A percentile compares a stretch with the other conserved stretches of the same genome.
Conservation (phyloP, 805 yeast species). For the Millerozyma miso region DNA sequence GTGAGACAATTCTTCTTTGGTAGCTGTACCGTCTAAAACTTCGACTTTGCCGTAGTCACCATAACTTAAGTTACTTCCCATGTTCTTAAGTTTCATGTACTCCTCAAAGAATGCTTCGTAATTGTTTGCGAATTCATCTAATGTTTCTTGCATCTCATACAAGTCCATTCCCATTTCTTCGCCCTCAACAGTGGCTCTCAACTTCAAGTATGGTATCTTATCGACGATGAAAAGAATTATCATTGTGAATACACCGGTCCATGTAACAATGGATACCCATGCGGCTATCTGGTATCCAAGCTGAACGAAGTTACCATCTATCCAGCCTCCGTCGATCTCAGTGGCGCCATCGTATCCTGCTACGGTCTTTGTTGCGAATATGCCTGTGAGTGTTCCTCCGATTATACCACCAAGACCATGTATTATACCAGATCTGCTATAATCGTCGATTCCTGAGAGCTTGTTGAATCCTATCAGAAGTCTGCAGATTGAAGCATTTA, state of each 20-base stretch:
- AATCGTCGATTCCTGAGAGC: constrained; percentile 43
- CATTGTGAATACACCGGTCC: constrained; percentile 44
- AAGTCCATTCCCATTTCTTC: constrained; percentile 51
- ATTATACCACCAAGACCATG: constrained; percentile 48
- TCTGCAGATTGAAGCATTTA: constrained; percentile 37
- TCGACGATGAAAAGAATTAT: constrained; percentile 45
- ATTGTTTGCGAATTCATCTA: constrained; percentile 35
- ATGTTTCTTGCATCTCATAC: constrained; percentile 47
- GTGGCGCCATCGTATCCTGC: constrained; percentile 43
- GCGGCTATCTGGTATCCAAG: constrained; percentile 45
- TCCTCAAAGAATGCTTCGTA: constrained; percentile 21
- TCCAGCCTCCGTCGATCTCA: constrained; percentile 44
- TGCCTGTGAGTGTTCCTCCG: constrained; percentile 40
- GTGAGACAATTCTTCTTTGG: neutral
- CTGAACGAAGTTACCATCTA: constrained; percentile 42
- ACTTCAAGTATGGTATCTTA: constrained; percentile 46
- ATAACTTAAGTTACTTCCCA: constrained; percentile 13
- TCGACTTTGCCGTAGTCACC: constrained; percentile 11
- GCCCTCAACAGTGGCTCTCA: constrained; percentile 42
- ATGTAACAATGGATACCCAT: constrained; percentile 36
- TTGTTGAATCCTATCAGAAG: constrained; percentile 30
- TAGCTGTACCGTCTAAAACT: constrained; percentile 12
- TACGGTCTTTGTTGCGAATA: constrained; percentile 41
- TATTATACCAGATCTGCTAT: constrained; percentile 41
- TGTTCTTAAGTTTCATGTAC: constrained; percentile 13